Percentiles rank a stretch among this genome's conserved stretches.
Conservation (phyloP, 768 basidiomycete genomes). For the Lepiota subincarnata region DNA sequence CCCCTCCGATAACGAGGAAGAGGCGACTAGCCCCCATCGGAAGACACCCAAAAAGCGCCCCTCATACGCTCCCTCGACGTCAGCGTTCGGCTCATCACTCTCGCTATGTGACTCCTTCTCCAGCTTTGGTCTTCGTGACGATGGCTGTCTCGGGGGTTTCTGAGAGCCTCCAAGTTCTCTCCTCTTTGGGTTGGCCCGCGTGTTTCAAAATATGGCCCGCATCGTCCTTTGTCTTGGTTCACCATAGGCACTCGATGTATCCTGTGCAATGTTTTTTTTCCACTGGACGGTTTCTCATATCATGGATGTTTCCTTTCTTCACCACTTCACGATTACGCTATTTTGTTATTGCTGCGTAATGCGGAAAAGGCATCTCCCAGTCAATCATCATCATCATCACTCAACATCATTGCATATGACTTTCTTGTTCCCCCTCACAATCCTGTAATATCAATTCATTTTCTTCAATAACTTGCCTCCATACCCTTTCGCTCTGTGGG, state of each 20-base stretch:
- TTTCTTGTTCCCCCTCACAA: background rate
- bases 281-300: constrained; percentile 4
- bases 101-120: constrained; percentile 10
- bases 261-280: background rate
- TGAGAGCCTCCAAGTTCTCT: constrained; percentile 14
- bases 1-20: constrained; percentile 13
- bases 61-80: background rate
- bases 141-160: constrained; percentile 44
- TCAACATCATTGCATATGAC: background rate
- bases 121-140: constrained; percentile 28
- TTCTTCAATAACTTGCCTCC: background rate
- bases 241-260: background rate
- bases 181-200: background rate
- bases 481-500: background rate
- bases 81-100: background rate
- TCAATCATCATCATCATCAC: background rate
- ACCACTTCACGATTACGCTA: constrained; percentile 1
- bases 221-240: background rate
- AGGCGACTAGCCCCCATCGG: constrained; percentile 9
- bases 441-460: constrained; percentile 1
- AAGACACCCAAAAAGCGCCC: background rate
- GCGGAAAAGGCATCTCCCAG: background rate
- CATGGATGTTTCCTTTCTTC: background rate
- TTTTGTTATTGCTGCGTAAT: constrained; percentile 7
- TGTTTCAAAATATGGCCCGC: constrained; percentile 1